Conservation (phyloP, 2,329 filamentous ascomycete genomes). For the Sclerotinia trifoliorum region DNA sequence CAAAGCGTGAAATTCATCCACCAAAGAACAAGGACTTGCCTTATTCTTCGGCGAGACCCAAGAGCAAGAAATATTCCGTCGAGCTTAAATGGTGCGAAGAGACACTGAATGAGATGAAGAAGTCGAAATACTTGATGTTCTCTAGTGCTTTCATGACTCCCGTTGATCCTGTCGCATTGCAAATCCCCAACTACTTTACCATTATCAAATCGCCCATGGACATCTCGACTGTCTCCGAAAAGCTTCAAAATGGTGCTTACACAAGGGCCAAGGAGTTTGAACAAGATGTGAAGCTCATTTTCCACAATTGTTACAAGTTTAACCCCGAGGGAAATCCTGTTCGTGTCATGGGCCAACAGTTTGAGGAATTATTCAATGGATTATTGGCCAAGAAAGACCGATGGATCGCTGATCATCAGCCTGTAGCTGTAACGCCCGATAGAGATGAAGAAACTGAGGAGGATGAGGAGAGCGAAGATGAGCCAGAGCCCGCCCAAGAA, state of each 20-base stretch:
- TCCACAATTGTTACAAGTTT: slow-evolving; percentile 89
- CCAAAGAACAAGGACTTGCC: slow-evolving; percentile 90
- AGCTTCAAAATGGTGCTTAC: slow-evolving; percentile 77
- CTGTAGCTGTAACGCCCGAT: slow-evolving; percentile 61
- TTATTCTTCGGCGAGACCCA: slow-evolving; percentile 77
- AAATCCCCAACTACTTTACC: slow-evolving; percentile 90
- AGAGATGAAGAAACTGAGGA: slow-evolving; percentile 64
- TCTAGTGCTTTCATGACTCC: slow-evolving; percentile 77
- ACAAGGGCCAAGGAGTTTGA: slow-evolving; percentile 82
- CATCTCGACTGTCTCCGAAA: slow-evolving; percentile 73
- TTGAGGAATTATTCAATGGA: slow-evolving; percentile 72
- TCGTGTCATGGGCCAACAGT: slow-evolving; percentile 65
- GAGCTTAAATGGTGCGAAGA: slow-evolving; percentile 90
- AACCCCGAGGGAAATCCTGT: slow-evolving; percentile 79
- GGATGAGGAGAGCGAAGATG: slow-evolving; percentile 57
- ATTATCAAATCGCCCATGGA: slow-evolving; percentile 98
- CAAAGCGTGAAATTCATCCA: slow-evolving; percentile 90
- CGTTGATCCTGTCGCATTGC: slow-evolving; percentile 89
- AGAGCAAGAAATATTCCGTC: slow-evolving; percentile 84
- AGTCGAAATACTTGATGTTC: slow-evolving; percentile 64
- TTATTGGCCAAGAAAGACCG: slow-evolving; percentile 77
- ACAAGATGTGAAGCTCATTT: slow-evolving; percentile 76
- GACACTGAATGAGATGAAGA: slow-evolving; percentile 73
- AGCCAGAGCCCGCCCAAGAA: slow-evolving; percentile 39
- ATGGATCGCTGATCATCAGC: slow-evolving; percentile 76